phyloP scores from a whole-genome alignment of 192 early-diverging fungal species.

The Neocallimastix lanati region DNA sequence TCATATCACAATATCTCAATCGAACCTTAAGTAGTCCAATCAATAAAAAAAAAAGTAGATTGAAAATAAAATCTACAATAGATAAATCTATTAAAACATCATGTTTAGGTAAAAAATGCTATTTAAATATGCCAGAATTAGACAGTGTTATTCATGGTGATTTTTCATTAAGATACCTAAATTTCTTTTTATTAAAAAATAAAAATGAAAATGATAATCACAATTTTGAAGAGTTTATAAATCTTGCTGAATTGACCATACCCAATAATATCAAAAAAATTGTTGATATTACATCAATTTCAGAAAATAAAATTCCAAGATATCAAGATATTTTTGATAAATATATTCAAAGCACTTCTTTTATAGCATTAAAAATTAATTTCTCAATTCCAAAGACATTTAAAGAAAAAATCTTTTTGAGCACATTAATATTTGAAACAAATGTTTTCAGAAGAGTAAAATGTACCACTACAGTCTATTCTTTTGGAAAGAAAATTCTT shows the following conservation, averaged over 20 bases:
- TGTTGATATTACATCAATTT: not conserved
- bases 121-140: not conserved
- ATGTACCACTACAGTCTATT: not conserved
- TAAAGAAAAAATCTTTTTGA: not conserved
- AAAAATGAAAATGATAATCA: not conserved
- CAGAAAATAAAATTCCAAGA: not conserved
- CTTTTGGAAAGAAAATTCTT: not conserved
- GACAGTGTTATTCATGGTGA: not conserved
- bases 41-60: not conserved
- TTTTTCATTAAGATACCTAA: not conserved
- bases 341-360: not conserved
- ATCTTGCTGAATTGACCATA: not conserved
- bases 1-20: not conserved
- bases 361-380: not conserved
- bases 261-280: not conserved
- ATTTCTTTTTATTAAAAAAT: not conserved
- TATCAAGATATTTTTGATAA: not conserved
- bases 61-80: not conserved
- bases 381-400: not conserved
- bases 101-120: not conserved
- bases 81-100: not conserved
- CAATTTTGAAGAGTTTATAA: not conserved
- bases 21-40: not conserved
- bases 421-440: not conserved
- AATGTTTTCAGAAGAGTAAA: not conserved